These are phyloP conservation scores for Aspergillus hancockii DNA, from an alignment of 495 filamentous ascomycete species.

Conservation along the genomic window DNA sequence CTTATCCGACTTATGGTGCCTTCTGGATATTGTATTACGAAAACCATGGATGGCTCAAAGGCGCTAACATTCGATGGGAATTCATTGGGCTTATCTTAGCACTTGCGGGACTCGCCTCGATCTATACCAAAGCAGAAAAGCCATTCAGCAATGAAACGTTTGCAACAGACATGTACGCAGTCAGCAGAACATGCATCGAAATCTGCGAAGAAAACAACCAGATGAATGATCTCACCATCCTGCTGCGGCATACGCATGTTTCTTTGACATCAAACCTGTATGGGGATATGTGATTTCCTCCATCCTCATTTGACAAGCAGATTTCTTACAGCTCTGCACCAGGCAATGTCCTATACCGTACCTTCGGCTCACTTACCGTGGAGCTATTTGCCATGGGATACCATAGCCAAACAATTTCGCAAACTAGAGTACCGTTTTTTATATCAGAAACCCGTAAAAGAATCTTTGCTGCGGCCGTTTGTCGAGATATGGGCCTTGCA, in stretches of 20 bases:
- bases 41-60: neutral
- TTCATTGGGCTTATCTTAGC: conserved; percentile 4
- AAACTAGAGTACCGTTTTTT: conserved; percentile 4
- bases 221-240: conserved; percentile 9
- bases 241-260: conserved; percentile 7
- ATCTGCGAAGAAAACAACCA: conserved; percentile 10
- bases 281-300: conserved; percentile 35
- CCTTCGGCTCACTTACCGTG: neutral
- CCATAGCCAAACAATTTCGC: neutral
- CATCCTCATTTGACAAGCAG: neutral
- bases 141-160: neutral
- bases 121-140: neutral
- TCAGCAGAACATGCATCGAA: conserved; percentile 10
- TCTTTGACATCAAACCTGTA: conserved; percentile 29
- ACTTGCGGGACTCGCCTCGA: conserved; percentile 1
- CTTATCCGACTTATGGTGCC: too few relatives aligned
- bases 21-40: too few relatives aligned
- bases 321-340: neutral
- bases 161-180: conserved; percentile 4
- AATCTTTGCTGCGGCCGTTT: conserved; percentile 4
- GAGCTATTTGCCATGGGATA: conserved; percentile 3
- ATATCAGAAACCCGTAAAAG: conserved; percentile 10
- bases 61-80: conserved; percentile 4
- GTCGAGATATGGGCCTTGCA: conserved; percentile 9
- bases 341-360: conserved; percentile 7